A percentile compares a stretch with the other conserved stretches of the same genome.
phyloP scores from a whole-genome alignment of 495 filamentous ascomycete genomes.

The Neurospora tetrasperma region DNA sequence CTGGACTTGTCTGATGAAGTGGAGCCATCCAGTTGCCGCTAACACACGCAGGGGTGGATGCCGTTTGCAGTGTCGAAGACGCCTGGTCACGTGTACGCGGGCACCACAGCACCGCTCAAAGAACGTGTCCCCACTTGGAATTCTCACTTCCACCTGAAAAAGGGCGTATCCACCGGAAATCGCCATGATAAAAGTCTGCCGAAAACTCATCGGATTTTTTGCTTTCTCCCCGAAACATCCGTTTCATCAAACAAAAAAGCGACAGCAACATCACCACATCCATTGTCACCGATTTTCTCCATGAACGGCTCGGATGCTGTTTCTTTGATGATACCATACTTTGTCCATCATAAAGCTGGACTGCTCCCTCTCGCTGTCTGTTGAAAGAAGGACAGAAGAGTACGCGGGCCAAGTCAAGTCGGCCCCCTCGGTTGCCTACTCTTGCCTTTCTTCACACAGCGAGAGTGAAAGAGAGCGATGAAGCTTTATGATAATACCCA shows the following conservation, averaged over 20 bases:
- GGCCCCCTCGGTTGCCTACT: neutral
- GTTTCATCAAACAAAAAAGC: neutral
- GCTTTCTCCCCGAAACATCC: neutral
- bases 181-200: neutral
- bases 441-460: neutral
- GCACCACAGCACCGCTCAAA: neutral
- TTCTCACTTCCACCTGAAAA: neutral
- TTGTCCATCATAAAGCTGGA: neutral
- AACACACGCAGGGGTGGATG: neutral
- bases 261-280: neutral
- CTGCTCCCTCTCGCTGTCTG: neutral
- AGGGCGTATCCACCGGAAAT: too few relatives aligned
- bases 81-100: neutral
- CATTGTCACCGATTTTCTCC: neutral
- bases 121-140: neutral
- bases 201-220: neutral
- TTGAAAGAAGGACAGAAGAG: neutral
- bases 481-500: neutral
- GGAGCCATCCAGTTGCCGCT: neutral
- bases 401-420: neutral
- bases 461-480: neutral
- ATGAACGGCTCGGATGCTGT: neutral
- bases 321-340: neutral
- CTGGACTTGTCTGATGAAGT: neutral
- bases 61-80: neutral